Evolutionary conservation across 2,329 filamentous ascomycete species (phyloP), one percentile per base, ranked within the genome.

Genomic region (Verruconis gallopava): DNA sequence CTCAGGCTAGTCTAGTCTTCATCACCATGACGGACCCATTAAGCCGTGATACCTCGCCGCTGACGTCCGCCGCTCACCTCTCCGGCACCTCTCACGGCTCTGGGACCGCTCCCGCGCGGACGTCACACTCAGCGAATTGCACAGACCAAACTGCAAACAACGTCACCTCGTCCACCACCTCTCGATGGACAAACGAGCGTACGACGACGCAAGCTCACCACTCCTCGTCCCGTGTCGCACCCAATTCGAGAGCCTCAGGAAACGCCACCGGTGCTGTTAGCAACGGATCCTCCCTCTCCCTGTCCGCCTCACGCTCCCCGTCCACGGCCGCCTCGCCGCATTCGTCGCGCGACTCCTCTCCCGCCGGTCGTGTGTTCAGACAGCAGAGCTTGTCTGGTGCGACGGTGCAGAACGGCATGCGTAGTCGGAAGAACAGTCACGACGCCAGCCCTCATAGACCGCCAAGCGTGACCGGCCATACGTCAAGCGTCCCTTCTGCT

Each of bases 401-500:
- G 22, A 11, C 40, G 15, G 6, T 40, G 6, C 12, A 22, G 17
- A 28, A 9, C 3, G 56, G 54, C 37, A 51, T 60, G 41, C 51
- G 54, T 35, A 62, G 61, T 37, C 59, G 66, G 44, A 66, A 63
- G 52, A 67, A 63, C 53, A 67, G 64, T 49, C 53, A 59, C 49
- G 62, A 64, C 47, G 58, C 52, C 47, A 63, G 61, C 48, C 62
- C 63, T 17, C 60, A 51, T 49, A 54, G 64, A 41, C 59, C 54
- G 9, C 49, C 62, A 43, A 55, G 52, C 40, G 46, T 61, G 21
- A 48, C 59, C 6, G 54, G 47, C 37, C 48, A 56, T 17, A 53
- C 55, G 38, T 58, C 57, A 44, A 71, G 65, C 44, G 66, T 72
- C 43, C 71, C 77, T 25, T 76, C 77, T 39, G 71, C 77, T 19